These are phyloP conservation scores for Ophiosphaerella narmari DNA, from an alignment of 2,329 filamentous ascomycete genomes.

Conservation along the genomic window DNA sequence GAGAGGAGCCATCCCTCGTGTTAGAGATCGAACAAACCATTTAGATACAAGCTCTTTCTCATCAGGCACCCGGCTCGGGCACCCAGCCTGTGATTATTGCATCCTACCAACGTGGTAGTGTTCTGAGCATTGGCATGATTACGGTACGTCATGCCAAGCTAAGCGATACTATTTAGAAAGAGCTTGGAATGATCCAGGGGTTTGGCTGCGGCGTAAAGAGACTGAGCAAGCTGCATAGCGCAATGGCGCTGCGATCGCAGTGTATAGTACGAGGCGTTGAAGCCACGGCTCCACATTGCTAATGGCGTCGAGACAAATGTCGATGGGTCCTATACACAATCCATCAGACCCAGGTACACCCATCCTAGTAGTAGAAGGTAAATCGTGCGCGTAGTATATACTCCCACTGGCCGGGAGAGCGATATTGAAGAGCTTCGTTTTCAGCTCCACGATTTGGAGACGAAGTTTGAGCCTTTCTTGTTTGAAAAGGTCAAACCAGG, in stretches of 20 bases:
- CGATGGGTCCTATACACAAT: constrained; percentile 26
- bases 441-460: constrained; percentile 24
- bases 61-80: constrained; percentile 7
- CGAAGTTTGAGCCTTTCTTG: constrained; percentile 22
- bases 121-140: no score
- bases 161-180: no score
- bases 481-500: constrained; percentile 26
- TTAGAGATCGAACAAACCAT: neutral
- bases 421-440: constrained; percentile 24
- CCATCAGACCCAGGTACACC: constrained; percentile 14
- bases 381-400: constrained; percentile 25
- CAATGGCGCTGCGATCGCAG: no score
- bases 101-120: neutral
- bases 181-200: no score
- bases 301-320: no score
- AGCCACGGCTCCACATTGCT: no score
- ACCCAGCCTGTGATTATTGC: constrained; percentile 2
- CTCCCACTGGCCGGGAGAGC: constrained; percentile 28
- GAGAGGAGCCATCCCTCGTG: neutral
- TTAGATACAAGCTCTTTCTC: neutral
- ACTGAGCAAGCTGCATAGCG: no score
- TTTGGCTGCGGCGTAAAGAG: no score
- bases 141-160: no score
- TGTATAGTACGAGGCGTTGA: no score
- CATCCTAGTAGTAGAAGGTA: constrained; percentile 8